Evolutionary conservation across 306 rosid genomes (phyloP).

Genomic region (Quercus alba): DNA sequence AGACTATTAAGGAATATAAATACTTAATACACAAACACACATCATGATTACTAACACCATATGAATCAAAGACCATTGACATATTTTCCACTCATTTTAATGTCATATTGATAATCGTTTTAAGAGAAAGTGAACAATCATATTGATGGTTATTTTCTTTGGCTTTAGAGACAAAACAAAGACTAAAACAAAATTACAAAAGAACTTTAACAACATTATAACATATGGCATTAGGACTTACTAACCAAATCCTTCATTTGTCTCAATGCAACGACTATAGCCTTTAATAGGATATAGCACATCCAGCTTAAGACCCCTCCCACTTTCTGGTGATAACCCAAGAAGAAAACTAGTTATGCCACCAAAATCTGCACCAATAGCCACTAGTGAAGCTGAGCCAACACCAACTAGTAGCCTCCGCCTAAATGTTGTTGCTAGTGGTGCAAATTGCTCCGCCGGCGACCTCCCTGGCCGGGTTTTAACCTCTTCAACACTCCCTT

Average conservation of each 20-base stretch:
- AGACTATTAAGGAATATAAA: too few relatives aligned
- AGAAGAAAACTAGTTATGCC: slow-evolving; percentile 78
- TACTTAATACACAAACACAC: too few relatives aligned
- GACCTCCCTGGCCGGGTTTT: slow-evolving; percentile 10
- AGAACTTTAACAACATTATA: neutral
- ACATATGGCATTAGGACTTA: neutral
- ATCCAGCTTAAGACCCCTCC: slow-evolving; percentile 64
- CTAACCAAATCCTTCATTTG: slow-evolving; percentile 79
- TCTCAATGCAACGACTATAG: slow-evolving; percentile 72
- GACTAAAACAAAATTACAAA: neutral
- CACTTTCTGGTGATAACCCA: slow-evolving; percentile 59
- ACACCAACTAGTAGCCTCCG: slow-evolving; percentile 63
- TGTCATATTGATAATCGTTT: too few relatives aligned
- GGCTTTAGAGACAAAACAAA: neutral
- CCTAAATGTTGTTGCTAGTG: slow-evolving; percentile 48
- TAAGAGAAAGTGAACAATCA: neutral
- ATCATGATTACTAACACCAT: too few relatives aligned
- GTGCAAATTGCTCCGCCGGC: slow-evolving; percentile 56
- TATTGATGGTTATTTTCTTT: neutral
- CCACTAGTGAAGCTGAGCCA: slow-evolving; percentile 78
- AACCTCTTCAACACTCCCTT: slow-evolving; percentile 19
- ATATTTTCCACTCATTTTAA: too few relatives aligned
- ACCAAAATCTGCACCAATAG: slow-evolving; percentile 75
- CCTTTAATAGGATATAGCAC: slow-evolving; percentile 74
- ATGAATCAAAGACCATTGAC: too few relatives aligned